phyloP scores from a whole-genome alignment of 1,284 basidiomycete genomes.

The Vanrija pseudolonga region DNA sequence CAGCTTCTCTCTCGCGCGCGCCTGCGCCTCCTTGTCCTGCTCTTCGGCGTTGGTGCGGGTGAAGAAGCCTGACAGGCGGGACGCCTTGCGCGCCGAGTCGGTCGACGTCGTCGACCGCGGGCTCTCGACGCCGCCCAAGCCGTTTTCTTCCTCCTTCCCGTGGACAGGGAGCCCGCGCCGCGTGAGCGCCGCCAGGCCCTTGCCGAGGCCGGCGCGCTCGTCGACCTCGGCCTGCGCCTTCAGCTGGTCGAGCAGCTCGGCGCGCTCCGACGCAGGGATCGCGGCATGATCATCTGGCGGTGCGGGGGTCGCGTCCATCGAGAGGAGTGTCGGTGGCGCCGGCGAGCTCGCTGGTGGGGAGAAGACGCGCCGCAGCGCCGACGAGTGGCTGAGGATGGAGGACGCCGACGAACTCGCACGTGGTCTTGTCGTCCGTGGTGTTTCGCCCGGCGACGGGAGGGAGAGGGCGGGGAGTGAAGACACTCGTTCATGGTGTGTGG shows the following conservation, averaged over 20 bases:
- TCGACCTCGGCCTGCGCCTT: slow-evolving; percentile 25
- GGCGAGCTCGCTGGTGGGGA: slow-evolving; percentile 26
- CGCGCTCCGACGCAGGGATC: slow-evolving; percentile 7
- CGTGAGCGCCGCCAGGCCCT: slow-evolving; percentile 30
- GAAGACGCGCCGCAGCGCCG: slow-evolving; percentile 23
- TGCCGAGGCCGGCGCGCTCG: slow-evolving; percentile 20
- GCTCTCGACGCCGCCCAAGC: slow-evolving; percentile 14
- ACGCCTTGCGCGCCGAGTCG: slow-evolving; percentile 12
- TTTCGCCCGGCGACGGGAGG: slow-evolving; percentile 26
- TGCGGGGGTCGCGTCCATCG: slow-evolving; percentile 23
- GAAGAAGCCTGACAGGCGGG: slow-evolving; percentile 4
- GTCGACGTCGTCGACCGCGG: slow-evolving; percentile 25
- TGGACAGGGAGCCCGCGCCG: slow-evolving; percentile 27
- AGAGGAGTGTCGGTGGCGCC: slow-evolving; percentile 16
- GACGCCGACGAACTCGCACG: slow-evolving; percentile 30
- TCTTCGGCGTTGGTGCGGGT: not conserved
- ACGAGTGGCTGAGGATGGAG: slow-evolving; percentile 22
- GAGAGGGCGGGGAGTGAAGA: not conserved
- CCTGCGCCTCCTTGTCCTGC: slow-evolving; percentile 13
- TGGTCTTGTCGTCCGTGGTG: slow-evolving; percentile 17
- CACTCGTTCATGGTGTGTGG: no score
- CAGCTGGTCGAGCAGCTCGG: slow-evolving; percentile 35
- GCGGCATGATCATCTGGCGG: slow-evolving; percentile 17
- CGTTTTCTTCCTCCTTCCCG: slow-evolving; percentile 26
- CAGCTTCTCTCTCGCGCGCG: slow-evolving; percentile 9